Percentiles rank a stretch among this genome's conserved stretches.
Evolutionary conservation across 1,284 basidiomycete species (phyloP).

Genomic region (Malassezia cuniculi): DNA sequence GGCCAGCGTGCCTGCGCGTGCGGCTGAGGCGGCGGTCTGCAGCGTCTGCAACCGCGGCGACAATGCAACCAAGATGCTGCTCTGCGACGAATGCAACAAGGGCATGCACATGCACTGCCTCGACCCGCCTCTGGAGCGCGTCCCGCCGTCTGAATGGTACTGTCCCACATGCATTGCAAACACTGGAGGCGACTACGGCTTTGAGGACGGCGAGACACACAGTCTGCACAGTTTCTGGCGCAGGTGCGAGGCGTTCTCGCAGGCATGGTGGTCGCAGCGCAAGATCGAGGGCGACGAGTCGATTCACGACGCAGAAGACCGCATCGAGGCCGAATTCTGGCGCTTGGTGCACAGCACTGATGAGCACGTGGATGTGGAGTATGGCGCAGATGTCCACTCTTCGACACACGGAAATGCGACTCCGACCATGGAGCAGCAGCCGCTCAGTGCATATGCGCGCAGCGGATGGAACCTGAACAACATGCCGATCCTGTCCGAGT

Average conservation of each 20-base stretch:
- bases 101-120: constrained; percentile 92
- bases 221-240: constrained; percentile 80
- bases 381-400: constrained; percentile 95
- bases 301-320: constrained; percentile 60
- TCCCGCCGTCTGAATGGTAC: constrained; percentile 91
- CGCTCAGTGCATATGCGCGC: constrained; percentile 68
- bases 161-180: constrained; percentile 83
- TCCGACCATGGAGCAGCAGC: constrained; percentile 85
- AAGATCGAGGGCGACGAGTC: constrained; percentile 20
- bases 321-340: constrained; percentile 95
- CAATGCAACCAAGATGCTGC: constrained; percentile 55
- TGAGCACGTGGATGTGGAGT: constrained; percentile 95
- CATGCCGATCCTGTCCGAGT: constrained; percentile 76
- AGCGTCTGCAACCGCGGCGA: neutral
- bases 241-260: constrained; percentile 66
- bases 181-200: constrained; percentile 95
- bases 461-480: constrained; percentile 99
- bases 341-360: constrained; percentile 72
- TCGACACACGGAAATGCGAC: constrained; percentile 93
- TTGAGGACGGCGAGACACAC: constrained; percentile 96
- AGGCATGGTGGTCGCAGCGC: constrained; percentile 55
- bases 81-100: constrained; percentile 93
- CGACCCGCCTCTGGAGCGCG: constrained; percentile 67
- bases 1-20: constrained; percentile 15
- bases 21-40: neutral